Percentiles rank a stretch among this genome's conserved stretches.
Evolutionary conservation across 345 rosid genomes (phyloP).

Genomic region (Corchorus olitorius): DNA sequence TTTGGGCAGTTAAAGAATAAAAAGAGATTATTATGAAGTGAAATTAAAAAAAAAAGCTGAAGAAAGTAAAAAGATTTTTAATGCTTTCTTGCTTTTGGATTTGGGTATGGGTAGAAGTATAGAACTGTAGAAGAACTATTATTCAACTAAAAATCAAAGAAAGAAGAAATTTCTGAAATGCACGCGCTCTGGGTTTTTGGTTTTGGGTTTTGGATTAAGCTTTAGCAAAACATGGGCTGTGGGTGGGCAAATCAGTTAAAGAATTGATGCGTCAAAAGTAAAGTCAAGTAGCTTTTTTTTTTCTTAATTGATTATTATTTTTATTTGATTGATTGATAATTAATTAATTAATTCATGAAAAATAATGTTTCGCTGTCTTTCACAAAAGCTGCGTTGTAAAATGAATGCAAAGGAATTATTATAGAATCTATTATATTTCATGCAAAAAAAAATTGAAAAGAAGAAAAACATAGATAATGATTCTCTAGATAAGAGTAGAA

Average conservation of each 20-base stretch:
- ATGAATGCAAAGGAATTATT: too few species aligned
- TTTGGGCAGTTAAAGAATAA: slow-evolving; percentile 3
- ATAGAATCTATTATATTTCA: too few species aligned
- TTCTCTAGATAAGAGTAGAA: too few species aligned
- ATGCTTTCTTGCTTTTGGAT: not conserved
- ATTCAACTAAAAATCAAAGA: not conserved
- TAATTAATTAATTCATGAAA: not conserved
- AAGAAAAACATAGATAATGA: too few species aligned
- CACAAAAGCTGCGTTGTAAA: too few species aligned
- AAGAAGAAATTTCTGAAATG: not conserved
- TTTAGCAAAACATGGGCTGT: too few species aligned
- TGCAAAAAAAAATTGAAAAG: too few species aligned
- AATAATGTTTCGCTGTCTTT: not conserved
- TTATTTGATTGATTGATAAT: not conserved
- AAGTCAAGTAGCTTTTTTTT: not conserved
- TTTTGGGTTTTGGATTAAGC: too few species aligned
- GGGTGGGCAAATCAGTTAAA: too few species aligned
- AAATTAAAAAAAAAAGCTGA: not conserved
- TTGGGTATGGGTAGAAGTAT: not conserved
- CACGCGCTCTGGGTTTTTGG: not conserved
- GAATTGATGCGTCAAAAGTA: not conserved
- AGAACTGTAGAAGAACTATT: not conserved
- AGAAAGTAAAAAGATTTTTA: not conserved
- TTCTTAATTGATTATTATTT: not conserved
- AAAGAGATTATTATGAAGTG: not conserved